These are phyloP conservation scores for Phaeosphaeriaceae sp. DNA, from an alignment of 2,329 filamentous ascomycete genomes.

Conservation along the genomic window DNA sequence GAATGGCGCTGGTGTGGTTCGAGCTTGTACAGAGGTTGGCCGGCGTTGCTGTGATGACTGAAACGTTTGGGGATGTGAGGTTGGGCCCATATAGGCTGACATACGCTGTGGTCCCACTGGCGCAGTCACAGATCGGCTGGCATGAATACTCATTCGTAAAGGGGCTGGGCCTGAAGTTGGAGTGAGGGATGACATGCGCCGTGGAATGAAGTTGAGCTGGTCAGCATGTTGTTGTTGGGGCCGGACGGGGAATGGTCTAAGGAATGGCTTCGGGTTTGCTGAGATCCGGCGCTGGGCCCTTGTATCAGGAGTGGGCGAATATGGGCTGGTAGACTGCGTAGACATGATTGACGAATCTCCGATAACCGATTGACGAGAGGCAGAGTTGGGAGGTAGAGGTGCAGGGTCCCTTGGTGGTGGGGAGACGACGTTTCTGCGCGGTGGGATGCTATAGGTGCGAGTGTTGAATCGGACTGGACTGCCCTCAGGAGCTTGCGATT, in stretches of 20 bases:
- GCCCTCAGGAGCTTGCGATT: conserved; percentile 19
- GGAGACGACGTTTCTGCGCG: conserved; percentile 35
- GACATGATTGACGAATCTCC: conserved; percentile 16
- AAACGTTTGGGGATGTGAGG: conserved; percentile 15
- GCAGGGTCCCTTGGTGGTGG: conserved; percentile 37
- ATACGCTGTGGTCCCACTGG: conserved; percentile 26
- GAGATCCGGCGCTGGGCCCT: conserved; percentile 35
- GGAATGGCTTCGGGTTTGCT: conserved; percentile 43
- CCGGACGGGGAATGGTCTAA: conserved; percentile 45
- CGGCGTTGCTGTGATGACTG: conserved; percentile 34
- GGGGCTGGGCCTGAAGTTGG: conserved; percentile 28
- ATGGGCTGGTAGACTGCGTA: conserved; percentile 5
- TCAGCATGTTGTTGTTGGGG: conserved; percentile 39
- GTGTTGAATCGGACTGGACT: conserved; percentile 30
- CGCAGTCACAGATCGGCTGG: conserved; percentile 42
- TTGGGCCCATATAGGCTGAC: conserved; percentile 16
- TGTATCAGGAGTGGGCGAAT: conserved; percentile 13
- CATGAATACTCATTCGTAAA: conserved; percentile 30
- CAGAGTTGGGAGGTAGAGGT: conserved; percentile 29
- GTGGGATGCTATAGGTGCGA: conserved; percentile 32
- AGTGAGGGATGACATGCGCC: conserved; percentile 39
- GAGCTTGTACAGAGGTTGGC: conserved; percentile 54
- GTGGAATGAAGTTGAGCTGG: conserved; percentile 30
- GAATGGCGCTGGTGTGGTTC: conserved; percentile 52
- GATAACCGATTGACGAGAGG: conserved; percentile 35